Evolutionary conservation across 2,329 filamentous ascomycete species (phyloP).

Genomic region (Exophiala sideris): DNA sequence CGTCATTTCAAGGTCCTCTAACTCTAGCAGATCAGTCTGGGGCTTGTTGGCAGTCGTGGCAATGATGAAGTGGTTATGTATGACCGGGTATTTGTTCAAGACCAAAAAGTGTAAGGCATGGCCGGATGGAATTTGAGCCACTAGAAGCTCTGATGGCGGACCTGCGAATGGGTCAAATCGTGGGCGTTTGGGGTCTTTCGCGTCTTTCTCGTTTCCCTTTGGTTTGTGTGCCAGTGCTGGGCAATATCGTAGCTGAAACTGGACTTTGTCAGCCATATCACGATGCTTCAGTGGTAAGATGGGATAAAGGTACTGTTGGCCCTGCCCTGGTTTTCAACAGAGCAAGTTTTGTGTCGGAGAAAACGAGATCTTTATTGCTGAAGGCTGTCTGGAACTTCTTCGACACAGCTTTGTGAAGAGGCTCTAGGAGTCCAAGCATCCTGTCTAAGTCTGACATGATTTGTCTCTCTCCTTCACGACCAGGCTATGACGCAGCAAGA

Average conservation of each 20-base stretch:
- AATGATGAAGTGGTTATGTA: constrained; percentile 49
- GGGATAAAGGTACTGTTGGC: constrained; percentile 18
- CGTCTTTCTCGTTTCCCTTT: constrained; percentile 8
- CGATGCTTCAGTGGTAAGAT: background rate
- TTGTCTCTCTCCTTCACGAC: background rate
- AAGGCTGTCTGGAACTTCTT: constrained; percentile 23
- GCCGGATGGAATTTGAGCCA: constrained; percentile 37
- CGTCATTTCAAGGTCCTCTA: constrained; percentile 40
- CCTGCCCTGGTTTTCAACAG: constrained; percentile 14
- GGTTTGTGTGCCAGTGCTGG: constrained; percentile 48
- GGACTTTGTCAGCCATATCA: background rate
- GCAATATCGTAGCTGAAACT: constrained; percentile 50
- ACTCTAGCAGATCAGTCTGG: constrained; percentile 44
- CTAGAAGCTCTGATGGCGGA: constrained; percentile 41
- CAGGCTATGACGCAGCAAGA: background rate
- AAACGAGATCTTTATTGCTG: constrained; percentile 23
- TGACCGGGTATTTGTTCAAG: constrained; percentile 50
- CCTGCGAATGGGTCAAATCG: constrained; percentile 46
- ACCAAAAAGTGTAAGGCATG: constrained; percentile 40
- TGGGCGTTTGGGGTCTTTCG: constrained; percentile 10
- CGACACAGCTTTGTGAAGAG: constrained; percentile 17
- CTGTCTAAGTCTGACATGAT: constrained; percentile 14
- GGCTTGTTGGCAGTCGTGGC: constrained; percentile 43
- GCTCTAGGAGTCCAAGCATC: constrained; percentile 16
- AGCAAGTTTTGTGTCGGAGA: constrained; percentile 27